phyloP scores from a whole-genome alignment of 2,329 filamentous ascomycete species.

The Fusarium tanahbumbuense region DNA sequence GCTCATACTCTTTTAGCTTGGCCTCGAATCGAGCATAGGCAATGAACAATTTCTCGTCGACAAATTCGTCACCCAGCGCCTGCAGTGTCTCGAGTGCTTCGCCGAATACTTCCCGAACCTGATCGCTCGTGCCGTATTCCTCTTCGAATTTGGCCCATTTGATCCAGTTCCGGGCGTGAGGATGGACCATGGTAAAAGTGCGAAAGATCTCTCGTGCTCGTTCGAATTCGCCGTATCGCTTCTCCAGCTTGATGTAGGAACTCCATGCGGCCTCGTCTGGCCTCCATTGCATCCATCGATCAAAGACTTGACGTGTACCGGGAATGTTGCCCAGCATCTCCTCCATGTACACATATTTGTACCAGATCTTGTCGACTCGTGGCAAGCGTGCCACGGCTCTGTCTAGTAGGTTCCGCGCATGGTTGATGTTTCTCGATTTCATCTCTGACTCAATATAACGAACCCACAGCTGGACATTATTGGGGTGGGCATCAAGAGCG shows the following conservation, averaged over 20 bases:
- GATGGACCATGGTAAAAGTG: conserved; percentile 90
- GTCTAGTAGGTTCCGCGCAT: conserved; percentile 93
- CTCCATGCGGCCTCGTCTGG: conserved; percentile 96
- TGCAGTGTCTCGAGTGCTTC: conserved; percentile 91
- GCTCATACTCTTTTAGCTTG: conserved; percentile 94
- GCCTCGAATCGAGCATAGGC: conserved; percentile 95
- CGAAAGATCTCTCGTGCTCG: conserved; percentile 90
- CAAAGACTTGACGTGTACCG: conserved; percentile 92
- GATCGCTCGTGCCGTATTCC: conserved; percentile 89
- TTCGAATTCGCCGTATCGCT: conserved; percentile 92
- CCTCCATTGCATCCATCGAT: conserved; percentile 98
- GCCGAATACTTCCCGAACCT: conserved; percentile 92
- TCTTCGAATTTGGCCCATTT: conserved; percentile 99
- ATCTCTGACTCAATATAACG: conserved; percentile 97
- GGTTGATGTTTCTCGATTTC: conserved; percentile 92
- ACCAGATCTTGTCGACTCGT: conserved; percentile 96
- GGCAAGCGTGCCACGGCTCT: conserved; percentile 93
- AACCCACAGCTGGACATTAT: conserved; percentile 88
- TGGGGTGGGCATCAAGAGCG: conserved; percentile 90
- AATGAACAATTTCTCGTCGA: conserved; percentile 95
- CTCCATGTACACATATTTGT: conserved; percentile 99
- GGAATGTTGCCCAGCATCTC: conserved; percentile 96
- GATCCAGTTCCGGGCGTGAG: conserved; percentile 96
- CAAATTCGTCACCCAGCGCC: conserved; percentile 90
- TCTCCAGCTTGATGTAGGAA: conserved; percentile 97